Evolutionary conservation across 768 basidiomycete genomes (phyloP), one percentile per base, ranked within the genome.

Genomic region (Brasilioporus rufonigricans): DNA sequence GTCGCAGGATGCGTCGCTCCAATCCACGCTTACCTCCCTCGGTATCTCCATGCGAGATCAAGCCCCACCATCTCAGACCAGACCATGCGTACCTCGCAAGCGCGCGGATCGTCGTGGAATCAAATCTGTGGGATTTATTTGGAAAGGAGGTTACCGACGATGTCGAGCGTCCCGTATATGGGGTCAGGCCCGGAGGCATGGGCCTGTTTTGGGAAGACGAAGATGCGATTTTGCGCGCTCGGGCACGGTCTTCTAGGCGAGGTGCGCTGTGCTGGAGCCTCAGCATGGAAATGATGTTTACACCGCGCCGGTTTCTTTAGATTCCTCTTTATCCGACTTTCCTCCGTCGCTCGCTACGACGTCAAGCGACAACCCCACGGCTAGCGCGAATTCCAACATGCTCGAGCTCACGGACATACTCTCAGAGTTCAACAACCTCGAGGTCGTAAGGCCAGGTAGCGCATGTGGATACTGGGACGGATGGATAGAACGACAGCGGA

Each of bases 21-120:
- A 60, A 56, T 29, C 59, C 43, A 40, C 55, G 65, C 58, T 40
- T 59, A 49, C 52, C 36, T 23, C 26, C 52, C 6, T 10, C 26
- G 0, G 52, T 65, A 23, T 65, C 65, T 7, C 56, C 67, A 4
- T 35, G 50, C 44, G 40, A 57, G 33, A 67, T 67, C 40, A 52
- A 56, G 12, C 61, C 67, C 4, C 64, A 69, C 26, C 68, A 77
- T 21, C 65, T 67, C 18, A 57, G 76, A 16, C 78, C 78, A 0
- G 82, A 84, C 59, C 84, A 82, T 65, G 68, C 70, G 2, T 84
- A 74, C 65, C 75, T 84, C 13, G 73, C 79, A 3, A 77, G 80
- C 14, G 80, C 73, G 10, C 75, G 83, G 13, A 68, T 77, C 23
- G 69, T 82, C 11, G 72, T 84, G 16, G 82, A 84, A 59, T 72